Evolutionary conservation across 257 asterid genomes (phyloP).

Genomic region (Lycium ferocissimum): DNA sequence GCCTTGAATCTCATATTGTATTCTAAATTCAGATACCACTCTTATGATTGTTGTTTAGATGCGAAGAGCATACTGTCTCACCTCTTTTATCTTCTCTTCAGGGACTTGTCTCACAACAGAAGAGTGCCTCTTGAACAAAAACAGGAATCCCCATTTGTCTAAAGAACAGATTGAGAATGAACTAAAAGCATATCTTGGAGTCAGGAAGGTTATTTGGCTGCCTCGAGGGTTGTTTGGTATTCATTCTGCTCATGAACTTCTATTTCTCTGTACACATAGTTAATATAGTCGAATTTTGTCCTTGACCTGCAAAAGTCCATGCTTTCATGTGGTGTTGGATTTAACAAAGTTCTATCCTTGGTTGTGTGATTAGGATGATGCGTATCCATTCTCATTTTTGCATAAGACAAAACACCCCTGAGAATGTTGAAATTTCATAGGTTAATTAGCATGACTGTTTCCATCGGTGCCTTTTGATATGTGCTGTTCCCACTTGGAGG

Average conservation of each 20-base stretch:
- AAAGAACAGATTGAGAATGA: constrained; percentile 81
- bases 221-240: constrained; percentile 90
- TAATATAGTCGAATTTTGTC: constrained; percentile 26
- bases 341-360: constrained; percentile 4
- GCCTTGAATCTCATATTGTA: neutral
- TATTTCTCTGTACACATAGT: constrained; percentile 23
- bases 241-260: constrained; percentile 32
- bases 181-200: constrained; percentile 88
- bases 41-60: constrained; percentile 21
- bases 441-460: neutral
- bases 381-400: neutral
- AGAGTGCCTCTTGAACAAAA: constrained; percentile 93
- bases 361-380: neutral
- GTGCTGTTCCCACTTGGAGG: neutral
- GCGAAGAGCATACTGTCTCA: neutral
- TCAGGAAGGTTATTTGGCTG: constrained; percentile 86
- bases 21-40: neutral
- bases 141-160: constrained; percentile 79
- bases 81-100: constrained; percentile 46
- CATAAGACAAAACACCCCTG: neutral
- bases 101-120: constrained; percentile 97
- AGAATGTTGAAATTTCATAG: constrained; percentile 14
- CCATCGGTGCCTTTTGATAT: neutral
- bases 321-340: constrained; percentile 24
- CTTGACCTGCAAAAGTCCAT: constrained; percentile 27